Evolutionary conservation across 164 flowering plant species (phyloP), one percentile per base, ranked within the genome.

Genomic region (Vitis rotundifolia): DNA sequence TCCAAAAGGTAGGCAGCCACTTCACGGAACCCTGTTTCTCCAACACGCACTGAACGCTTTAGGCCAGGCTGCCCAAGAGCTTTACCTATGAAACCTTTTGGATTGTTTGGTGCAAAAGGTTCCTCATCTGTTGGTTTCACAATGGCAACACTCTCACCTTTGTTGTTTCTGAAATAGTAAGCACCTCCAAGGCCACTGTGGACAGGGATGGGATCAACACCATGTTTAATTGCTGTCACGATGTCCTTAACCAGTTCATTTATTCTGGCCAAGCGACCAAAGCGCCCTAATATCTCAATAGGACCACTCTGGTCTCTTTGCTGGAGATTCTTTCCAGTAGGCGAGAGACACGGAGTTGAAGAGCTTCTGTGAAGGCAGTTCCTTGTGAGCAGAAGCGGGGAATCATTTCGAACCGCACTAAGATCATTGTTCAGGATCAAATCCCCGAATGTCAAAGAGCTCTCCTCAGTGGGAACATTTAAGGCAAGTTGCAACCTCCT

Each of bases 101-200:
- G 76, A 62, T 73, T 73, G 18, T 73, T 73, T 4, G 76, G 76
- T 16, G 76, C 76, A 61, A 73, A 73, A 52, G 76, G 76, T 48
- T 73, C 76, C 67, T 73, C 76, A 54, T 73, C 76, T 9, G 76
- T 67, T 26, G 76, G 76, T 6, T 37, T 37, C 7, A 37, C 44
- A 37, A 37, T 37, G 44, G 44, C 44, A 0, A 37, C 44, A 37
- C 63, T 67, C 18, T 54, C 66, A 26, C 76, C 76, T 47, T 49
- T 51, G 14, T 53, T 54, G 49, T 73, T 73, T 57, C 71, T 61
- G 37, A 73, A 73, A 64, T 73, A 73, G 51, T 73, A 73, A 18
- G 76, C 71, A 67, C 76, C 76, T 11, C 76, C 76, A 19, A 73
- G 76, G 19, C 76, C 76, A 55, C 67, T 44, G 29, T 37, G 44